phyloP scores from a whole-genome alignment of 2,329 filamentous ascomycete genomes.

The Claviceps cyperi region DNA sequence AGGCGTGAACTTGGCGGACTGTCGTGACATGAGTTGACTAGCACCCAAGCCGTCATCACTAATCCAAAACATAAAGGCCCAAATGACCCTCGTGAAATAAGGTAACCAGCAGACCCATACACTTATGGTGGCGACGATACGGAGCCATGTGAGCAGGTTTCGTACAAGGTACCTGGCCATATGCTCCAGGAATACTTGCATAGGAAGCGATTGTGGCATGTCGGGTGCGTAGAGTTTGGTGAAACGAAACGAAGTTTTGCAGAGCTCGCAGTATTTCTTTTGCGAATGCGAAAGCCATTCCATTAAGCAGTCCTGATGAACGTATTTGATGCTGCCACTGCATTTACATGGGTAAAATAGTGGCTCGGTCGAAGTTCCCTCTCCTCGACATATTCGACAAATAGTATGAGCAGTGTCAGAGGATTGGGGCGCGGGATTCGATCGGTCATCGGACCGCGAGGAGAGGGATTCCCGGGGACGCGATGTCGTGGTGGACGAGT shows the following conservation, averaged over 20 bases:
- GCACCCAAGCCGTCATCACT: constrained; percentile 56
- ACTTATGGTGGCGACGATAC: constrained; percentile 61
- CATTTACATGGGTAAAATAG: constrained; percentile 98
- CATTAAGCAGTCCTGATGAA: constrained; percentile 96
- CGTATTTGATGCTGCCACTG: constrained; percentile 95
- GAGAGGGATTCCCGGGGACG: constrained; percentile 4
- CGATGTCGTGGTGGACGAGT: not conserved
- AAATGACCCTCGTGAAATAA: constrained; percentile 79
- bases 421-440: constrained; percentile 8
- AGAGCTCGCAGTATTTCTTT: constrained; percentile 98
- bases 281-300: constrained; percentile 98
- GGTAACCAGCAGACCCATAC: constrained; percentile 87
- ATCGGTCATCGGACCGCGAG: constrained; percentile 13
- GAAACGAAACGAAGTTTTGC: constrained; percentile 96
- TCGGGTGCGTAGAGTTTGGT: constrained; percentile 92
- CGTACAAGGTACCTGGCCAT: constrained; percentile 57
- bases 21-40: constrained; percentile 11
- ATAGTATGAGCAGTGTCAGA: constrained; percentile 45
- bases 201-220: constrained; percentile 77
- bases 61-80: constrained; percentile 90
- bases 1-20: not conserved
- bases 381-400: constrained; percentile 93
- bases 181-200: constrained; percentile 67
- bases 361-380: constrained; percentile 67
- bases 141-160: constrained; percentile 62